These are phyloP conservation scores for Exophiala xenobiotica DNA, from an alignment of 2,329 filamentous ascomycete genomes.

Conservation along the genomic window DNA sequence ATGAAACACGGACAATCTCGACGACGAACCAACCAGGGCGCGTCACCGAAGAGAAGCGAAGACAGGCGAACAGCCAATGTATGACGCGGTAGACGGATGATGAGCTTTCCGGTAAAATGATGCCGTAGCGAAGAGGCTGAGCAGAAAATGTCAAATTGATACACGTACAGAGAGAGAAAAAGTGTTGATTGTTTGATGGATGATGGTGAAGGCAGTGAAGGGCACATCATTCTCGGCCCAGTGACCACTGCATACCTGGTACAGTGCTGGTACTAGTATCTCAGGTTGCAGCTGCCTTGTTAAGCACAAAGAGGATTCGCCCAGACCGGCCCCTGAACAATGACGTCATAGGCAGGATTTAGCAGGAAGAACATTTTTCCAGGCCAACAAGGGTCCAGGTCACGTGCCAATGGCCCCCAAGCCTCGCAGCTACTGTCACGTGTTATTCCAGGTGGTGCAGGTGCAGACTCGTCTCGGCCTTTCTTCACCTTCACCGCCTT, in stretches of 20 bases:
- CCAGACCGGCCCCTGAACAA: not conserved
- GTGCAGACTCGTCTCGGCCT: too few relatives aligned
- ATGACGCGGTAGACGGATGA: conserved; percentile 20
- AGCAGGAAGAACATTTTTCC: too few relatives aligned
- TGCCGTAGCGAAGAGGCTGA: not conserved
- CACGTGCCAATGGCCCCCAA: too few relatives aligned
- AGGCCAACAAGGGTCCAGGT: too few relatives aligned
- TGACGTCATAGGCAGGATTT: not conserved
- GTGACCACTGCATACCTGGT: too few relatives aligned
- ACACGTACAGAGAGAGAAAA: not conserved
- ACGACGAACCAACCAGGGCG: conserved; percentile 24
- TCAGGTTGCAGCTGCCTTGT: not conserved
- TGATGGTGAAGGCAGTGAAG: not conserved
- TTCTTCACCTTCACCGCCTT: conserved; percentile 1
- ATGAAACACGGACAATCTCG: conserved; percentile 28
- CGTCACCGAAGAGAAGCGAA: conserved; percentile 3
- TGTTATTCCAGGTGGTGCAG: too few relatives aligned
- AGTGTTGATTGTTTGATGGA: not conserved
- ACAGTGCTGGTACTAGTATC: too few relatives aligned
- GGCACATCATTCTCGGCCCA: too few relatives aligned
- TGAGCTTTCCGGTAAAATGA: conserved; percentile 16
- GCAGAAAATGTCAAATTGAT: not conserved
- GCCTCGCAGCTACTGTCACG: too few relatives aligned
- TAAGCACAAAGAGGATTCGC: not conserved
- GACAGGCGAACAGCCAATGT: conserved; percentile 14